A percentile compares a stretch with the other conserved stretches of the same genome.
These are phyloP conservation scores for Pleurotus cornucopiae DNA, from an alignment of 768 basidiomycete genomes.

Conservation along the genomic window DNA sequence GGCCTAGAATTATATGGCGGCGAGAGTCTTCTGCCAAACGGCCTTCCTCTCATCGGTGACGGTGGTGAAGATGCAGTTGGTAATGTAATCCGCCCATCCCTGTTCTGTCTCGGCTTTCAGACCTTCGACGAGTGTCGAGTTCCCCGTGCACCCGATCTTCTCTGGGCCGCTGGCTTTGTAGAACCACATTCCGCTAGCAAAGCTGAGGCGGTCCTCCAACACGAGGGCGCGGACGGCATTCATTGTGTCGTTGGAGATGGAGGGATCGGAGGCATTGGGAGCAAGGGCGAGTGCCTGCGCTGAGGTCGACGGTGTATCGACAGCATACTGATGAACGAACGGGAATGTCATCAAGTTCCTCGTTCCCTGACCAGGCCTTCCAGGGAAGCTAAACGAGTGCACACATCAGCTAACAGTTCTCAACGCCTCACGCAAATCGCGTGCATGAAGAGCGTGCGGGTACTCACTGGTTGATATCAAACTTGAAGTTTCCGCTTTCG, in stretches of 20 bases:
- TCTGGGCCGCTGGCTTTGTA: conserved; percentile 14
- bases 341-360: conserved; percentile 21
- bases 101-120: conserved; percentile 14
- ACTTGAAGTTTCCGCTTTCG: conserved; percentile 17
- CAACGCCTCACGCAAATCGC: background rate
- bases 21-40: conserved; percentile 15
- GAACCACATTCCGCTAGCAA: conserved; percentile 22
- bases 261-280: background rate
- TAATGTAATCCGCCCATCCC: conserved; percentile 19
- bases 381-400: conserved; percentile 7
- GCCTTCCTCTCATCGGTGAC: conserved; percentile 14
- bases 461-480: conserved; percentile 20
- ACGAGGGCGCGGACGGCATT: conserved; percentile 17
- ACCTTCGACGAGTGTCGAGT: conserved; percentile 14
- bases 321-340: conserved; percentile 19
- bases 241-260: conserved; percentile 12
- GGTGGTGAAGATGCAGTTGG: conserved; percentile 17
- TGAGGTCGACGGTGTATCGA: conserved; percentile 15
- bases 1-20: conserved; percentile 1
- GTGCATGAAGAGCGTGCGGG: too few species aligned
- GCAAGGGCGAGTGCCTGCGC: conserved; percentile 14
- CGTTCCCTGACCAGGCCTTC: conserved; percentile 19
- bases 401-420: background rate
- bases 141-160: conserved; percentile 15
- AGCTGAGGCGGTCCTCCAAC: conserved; percentile 16